phyloP scores from a whole-genome alignment of 1,139 yeast genomes.

The Saccharomyces hybrid region DNA sequence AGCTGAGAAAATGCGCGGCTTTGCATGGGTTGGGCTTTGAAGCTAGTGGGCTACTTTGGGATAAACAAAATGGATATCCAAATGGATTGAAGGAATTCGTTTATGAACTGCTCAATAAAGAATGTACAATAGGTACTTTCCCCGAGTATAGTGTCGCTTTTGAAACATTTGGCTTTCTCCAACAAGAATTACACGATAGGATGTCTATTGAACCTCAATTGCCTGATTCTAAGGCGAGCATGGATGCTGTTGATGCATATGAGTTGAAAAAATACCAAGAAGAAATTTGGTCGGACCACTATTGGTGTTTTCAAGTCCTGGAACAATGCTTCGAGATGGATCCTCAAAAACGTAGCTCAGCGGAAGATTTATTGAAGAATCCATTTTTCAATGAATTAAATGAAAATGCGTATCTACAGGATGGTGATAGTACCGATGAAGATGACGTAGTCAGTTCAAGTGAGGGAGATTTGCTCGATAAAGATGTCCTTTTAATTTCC shows the following conservation, averaged over 20 bases:
- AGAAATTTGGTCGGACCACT: slow-evolving; percentile 32
- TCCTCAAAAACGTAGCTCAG: slow-evolving; percentile 30
- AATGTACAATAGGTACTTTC: slow-evolving; percentile 31
- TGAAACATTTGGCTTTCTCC: slow-evolving; percentile 32
- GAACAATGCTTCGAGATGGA: slow-evolving; percentile 32
- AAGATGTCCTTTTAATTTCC: slow-evolving; percentile 20
- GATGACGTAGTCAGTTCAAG: slow-evolving; percentile 12
- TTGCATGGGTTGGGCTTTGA: slow-evolving; percentile 88
- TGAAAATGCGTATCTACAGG: slow-evolving; percentile 13
- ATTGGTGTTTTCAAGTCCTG: slow-evolving; percentile 31
- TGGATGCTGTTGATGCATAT: slow-evolving; percentile 13
- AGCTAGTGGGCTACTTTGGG: slow-evolving; percentile 37
- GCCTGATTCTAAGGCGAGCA: slow-evolving; percentile 10
- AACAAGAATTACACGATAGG: slow-evolving; percentile 21
- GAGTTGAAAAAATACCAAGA: slow-evolving; percentile 27
- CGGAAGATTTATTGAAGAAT: slow-evolving; percentile 28
- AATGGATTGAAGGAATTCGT: slow-evolving; percentile 30
- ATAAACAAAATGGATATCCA: slow-evolving; percentile 24
- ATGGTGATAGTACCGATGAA: slow-evolving; percentile 20
- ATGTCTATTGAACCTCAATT: slow-evolving; percentile 22
- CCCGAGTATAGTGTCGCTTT: slow-evolving; percentile 36
- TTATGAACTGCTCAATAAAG: slow-evolving; percentile 27
- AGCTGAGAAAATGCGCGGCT: slow-evolving; percentile 67
- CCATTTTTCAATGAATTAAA: slow-evolving; percentile 29
- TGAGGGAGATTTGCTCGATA: slow-evolving; percentile 12